Conservation (phyloP, 2,329 filamentous ascomycete species). For the Sporothrix brasiliensis region DNA sequence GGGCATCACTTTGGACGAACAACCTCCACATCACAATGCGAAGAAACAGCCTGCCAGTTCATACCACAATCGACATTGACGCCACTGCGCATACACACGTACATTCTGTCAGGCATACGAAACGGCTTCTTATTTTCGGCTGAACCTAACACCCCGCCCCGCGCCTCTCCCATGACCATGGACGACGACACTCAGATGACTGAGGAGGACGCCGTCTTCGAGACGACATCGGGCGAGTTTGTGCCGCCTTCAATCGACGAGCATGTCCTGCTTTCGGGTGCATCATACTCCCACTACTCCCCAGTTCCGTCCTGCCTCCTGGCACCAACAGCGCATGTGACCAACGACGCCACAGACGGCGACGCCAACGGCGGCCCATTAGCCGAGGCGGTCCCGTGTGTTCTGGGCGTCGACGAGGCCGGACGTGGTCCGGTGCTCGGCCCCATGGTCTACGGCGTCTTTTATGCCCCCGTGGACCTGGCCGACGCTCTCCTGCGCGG, state of each 20-base stretch:
- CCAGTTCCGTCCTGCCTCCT: slow-evolving; percentile 65
- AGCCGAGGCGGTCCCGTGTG: slow-evolving; percentile 59
- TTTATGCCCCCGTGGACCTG: slow-evolving; percentile 73
- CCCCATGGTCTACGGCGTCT: slow-evolving; percentile 71
- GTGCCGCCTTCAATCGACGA: slow-evolving; percentile 70
- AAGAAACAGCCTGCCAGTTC: background rate
- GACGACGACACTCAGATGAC: slow-evolving; percentile 29
- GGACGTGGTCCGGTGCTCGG: slow-evolving; percentile 92
- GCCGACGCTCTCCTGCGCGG: slow-evolving; percentile 72
- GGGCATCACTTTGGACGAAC: too few relatives aligned
- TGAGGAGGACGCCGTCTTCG: slow-evolving; percentile 44
- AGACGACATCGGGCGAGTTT: slow-evolving; percentile 50
- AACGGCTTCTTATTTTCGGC: background rate
- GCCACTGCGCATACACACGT: background rate
- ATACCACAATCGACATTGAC: too few relatives aligned
- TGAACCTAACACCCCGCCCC: background rate
- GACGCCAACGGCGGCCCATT: slow-evolving; percentile 15
- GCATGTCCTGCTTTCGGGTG: slow-evolving; percentile 61
- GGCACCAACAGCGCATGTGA: slow-evolving; percentile 41
- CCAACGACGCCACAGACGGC: slow-evolving; percentile 31
- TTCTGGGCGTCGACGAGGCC: slow-evolving; percentile 90
- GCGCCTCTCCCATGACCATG: background rate
- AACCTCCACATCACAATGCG: background rate
- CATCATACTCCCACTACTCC: slow-evolving; percentile 73
- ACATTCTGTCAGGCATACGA: background rate